Evolutionary conservation across 805 yeast species (phyloP), one percentile per base, ranked within the genome.

Genomic region (Metschnikowia peoriensis): DNA sequence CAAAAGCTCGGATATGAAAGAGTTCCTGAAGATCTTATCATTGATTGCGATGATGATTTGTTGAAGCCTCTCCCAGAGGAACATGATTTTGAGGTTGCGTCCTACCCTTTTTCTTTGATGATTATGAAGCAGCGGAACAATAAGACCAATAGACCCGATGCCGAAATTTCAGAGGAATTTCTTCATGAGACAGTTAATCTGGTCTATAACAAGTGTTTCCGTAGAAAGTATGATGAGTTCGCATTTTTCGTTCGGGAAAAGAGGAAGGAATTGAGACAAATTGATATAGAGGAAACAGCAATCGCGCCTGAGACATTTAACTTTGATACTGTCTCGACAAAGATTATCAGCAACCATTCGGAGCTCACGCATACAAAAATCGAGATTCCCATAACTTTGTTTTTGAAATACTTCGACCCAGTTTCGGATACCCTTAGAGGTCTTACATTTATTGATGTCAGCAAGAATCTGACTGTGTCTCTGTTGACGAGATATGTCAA

Each of bases 321-420:
- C 27, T 69, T 68, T 52, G 65, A 59, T 10, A 46, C 40, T 11
- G 57, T 66, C 6, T 41, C 55, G 14, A 38, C 51, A 0, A 66
- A 66, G 44, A 56, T 56, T 28, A 28, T 29, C 2, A 37, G 11
- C 11, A 52, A 44, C 28, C 12, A 17, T 27, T n/a, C 32, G 27
- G 55, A 56, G 12, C 55, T 59, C 37, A 44, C 54, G 28, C 52
- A 59, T 35, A 55, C 61, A 34, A 41, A 32, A 29, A 29, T 11
- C 11, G 66, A 66, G n/a, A 55, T 61, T 44, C 60, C 65, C 7
- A 65, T 68, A 7, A 58, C 71, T 56, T 47, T 71, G 9, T 82
- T 86, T 58, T 59, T 90, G 47, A 90, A 91, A 66, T 77, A 77
- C 56, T 90, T 86, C 68, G 92, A 90, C 62, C 77, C 76, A 1